A percentile compares a stretch with the other conserved stretches of the same genome.
Evolutionary conservation across 2,329 filamentous ascomycete species (phyloP).

Genomic region (Botrytis fabae): DNA sequence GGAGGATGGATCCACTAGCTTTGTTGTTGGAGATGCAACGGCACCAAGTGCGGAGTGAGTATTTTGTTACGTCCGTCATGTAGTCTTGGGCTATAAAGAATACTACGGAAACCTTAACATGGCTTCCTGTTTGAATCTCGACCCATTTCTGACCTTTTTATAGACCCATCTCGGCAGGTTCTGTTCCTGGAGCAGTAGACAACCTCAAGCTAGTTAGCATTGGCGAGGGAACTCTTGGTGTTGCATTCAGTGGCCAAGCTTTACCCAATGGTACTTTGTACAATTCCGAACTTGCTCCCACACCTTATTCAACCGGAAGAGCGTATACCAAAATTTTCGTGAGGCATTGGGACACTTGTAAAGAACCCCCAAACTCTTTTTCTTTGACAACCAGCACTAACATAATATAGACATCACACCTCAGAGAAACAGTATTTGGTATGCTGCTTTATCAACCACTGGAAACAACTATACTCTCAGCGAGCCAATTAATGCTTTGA

Average conservation of each 20-base stretch:
- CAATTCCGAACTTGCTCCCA: constrained; percentile 30
- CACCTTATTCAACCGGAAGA: constrained; percentile 27
- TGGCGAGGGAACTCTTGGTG: constrained; percentile 27
- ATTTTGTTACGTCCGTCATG: neutral
- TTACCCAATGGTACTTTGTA: constrained; percentile 33
- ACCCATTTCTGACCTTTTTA: constrained; percentile 19
- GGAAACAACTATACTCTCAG: constrained; percentile 30
- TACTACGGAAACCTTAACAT: too few species aligned
- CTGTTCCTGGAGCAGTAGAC: constrained; percentile 31
- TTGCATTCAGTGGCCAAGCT: constrained; percentile 31
- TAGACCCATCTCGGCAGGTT: constrained; percentile 31
- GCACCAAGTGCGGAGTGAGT: constrained; percentile 31
- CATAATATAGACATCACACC: constrained; percentile 27
- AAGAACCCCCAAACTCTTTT: neutral
- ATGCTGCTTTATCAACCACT: constrained; percentile 29
- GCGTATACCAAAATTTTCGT: constrained; percentile 34
- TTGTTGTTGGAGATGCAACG: constrained; percentile 33
- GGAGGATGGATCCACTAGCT: constrained; percentile 34
- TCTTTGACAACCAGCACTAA: neutral
- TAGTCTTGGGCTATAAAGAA: neutral
- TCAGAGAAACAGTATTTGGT: constrained; percentile 35
- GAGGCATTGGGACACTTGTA: constrained; percentile 36
- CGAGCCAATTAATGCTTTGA: constrained; percentile 34
- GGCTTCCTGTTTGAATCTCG: neutral
- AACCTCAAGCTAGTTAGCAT: constrained; percentile 32